Evolutionary conservation across 306 rosid genomes (phyloP), one percentile per base, ranked within the genome.

Genomic region (Gynostemma pentaphyllum): DNA sequence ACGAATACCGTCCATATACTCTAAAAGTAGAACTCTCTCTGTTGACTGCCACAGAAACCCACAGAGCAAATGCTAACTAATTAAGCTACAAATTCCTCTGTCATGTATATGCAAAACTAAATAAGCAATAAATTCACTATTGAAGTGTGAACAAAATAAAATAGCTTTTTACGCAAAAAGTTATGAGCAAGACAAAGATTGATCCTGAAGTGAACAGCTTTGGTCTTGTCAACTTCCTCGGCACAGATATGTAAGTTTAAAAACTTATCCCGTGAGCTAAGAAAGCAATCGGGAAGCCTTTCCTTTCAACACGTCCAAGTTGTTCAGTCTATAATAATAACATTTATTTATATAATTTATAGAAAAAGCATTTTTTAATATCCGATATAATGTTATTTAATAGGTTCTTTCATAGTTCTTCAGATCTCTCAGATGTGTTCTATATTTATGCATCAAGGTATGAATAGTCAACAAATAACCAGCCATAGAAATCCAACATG

Each of bases 1-100:
- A 62, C 97, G 94, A 76, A 94, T 94, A 45, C 97, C 99, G 73
- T 94, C 99, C 99, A 94, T 94, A 57, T 82, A 94, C 83, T 88
- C 99, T 61, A 80, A 84, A 75, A 94, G 57, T 64, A 94, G 94
- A 68, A 94, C 77, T 75, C 81, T 86, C 64, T 88, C 97, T 36
- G 97, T 78, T 51, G 97, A 87, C 99, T 94, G 86, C 36, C 74
- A 80, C 55, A 62, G 44, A 53, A 75, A 80, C 68, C 45, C 78
- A 70, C 48, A 73, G 63, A 45, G 67, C 41, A 55, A 67, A 52
- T 59, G 70, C 48, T 40, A 30, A 42, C 16, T 29, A 49, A 48
- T 4, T 51, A 65, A 59, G 66, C 5, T 27, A 45, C 11, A 39
- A 24, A 61, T 54, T 44, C 52, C 62, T n/a, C n/a, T n/a, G n/a